Conservation (phyloP, 305 asterid genomes). For the Fraxinus paxiana region DNA sequence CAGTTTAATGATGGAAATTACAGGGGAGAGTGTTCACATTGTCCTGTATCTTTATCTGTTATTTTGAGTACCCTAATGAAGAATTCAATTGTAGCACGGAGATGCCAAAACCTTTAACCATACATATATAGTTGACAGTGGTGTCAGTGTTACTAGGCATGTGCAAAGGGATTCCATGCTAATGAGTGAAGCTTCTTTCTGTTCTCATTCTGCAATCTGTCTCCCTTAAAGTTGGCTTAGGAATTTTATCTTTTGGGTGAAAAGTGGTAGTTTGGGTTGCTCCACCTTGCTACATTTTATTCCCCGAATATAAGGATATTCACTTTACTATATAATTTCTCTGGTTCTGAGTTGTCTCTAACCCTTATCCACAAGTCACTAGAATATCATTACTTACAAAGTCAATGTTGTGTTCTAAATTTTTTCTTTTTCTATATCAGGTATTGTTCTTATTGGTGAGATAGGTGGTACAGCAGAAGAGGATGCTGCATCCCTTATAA, state of each 20-base stretch:
- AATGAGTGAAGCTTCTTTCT: background rate
- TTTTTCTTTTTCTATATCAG: conserved; percentile 38
- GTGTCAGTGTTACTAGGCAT: background rate
- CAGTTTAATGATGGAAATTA: background rate
- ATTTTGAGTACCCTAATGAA: background rate
- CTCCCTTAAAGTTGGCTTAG: background rate
- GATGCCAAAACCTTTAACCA: background rate
- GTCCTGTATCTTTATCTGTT: background rate
- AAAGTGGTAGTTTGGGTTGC: background rate
- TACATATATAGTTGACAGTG: background rate
- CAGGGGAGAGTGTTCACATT: background rate
- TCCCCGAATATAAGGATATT: background rate
- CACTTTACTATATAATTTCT: background rate
- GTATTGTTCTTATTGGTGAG: conserved; percentile 92
- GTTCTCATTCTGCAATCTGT: background rate
- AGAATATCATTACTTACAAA: background rate
- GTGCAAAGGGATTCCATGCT: background rate
- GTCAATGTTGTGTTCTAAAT: conserved; percentile 5
- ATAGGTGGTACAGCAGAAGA: conserved; percentile 99
- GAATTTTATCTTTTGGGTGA: background rate
- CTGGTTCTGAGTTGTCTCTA: background rate
- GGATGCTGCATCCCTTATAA: conserved; percentile 93
- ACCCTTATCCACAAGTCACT: background rate
- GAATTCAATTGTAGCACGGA: background rate
- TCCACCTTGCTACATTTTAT: background rate